Evolutionary conservation across 805 yeast species (phyloP), one percentile per base, ranked within the genome.

Genomic region (Kluyveromyces siamensis): DNA sequence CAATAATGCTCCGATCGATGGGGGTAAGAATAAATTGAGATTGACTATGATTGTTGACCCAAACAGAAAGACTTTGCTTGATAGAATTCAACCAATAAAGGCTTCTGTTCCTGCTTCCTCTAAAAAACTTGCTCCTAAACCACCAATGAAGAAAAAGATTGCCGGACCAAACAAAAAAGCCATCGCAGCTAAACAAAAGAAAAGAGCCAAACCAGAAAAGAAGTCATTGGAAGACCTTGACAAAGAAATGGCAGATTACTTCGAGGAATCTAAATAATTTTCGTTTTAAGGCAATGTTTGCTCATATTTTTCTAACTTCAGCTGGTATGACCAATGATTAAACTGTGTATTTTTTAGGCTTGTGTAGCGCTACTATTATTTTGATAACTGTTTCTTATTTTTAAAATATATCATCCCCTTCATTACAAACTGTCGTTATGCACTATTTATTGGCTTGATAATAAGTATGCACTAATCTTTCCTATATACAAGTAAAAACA

Each of bases 171-270:
- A 61, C 51, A 62, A 62, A 57, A 67, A 64, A 50, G 64, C 66
- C 42, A 61, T 62, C 42, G 61, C 65, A 47, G 67, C 65, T 48
- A 67, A 62, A 59, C 64, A 63, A 49, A 57, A 60, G 57, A 70
- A 64, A 55, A 69, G 47, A 37, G 50, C 48, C 16, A 50, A 65
- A 56, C 73, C 76, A 51, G 75, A 73, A 52, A 75, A 77, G 71
- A 89, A 89, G 78, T 81, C 96, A 47, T 75, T 86, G 55, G 98
- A 87, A 68, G 91, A 93, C 71, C 80, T 91, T 65, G 99, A 93
- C 71, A 96, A 90, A 66, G 98, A 91, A 73, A 91, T 93, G 99
- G 85, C 89, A 54, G 98, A 90, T 66, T 91, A 91, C 73, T 90
- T 91, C 60, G 81, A 80, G 54, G 69, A 69, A 47, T 43, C 45